Percentiles rank a stretch among this genome's conserved stretches.
These are phyloP conservation scores for Primulina eburnea DNA, from an alignment of 257 asterid species.

Conservation along the genomic window DNA sequence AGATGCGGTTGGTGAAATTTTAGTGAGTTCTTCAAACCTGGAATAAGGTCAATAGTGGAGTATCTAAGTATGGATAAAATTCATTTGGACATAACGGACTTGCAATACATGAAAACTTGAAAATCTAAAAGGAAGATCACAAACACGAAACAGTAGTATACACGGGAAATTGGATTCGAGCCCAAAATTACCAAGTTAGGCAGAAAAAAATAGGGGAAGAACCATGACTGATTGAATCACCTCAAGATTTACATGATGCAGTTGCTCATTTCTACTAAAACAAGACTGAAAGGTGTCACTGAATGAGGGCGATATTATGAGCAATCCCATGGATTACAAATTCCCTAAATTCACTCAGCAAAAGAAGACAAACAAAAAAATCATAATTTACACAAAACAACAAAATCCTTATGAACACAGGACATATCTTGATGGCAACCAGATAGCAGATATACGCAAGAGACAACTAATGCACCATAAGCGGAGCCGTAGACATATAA, in stretches of 20 bases:
- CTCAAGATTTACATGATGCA: neutral
- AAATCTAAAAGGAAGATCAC: neutral
- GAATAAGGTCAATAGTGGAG: neutral
- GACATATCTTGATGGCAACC: neutral
- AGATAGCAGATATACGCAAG: neutral
- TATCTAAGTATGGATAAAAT: slow-evolving; percentile 8
- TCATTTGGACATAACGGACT: neutral
- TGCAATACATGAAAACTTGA: neutral
- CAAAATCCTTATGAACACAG: neutral
- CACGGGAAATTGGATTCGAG: neutral
- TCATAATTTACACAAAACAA: neutral
- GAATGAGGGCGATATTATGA: neutral
- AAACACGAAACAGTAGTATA: neutral
- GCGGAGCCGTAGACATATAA: neutral
- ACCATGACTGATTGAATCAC: neutral
- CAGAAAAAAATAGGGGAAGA: neutral
- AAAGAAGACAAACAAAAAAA: neutral
- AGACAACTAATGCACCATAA: neutral
- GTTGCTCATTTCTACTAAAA: neutral
- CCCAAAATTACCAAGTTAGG: neutral
- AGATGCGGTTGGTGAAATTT: slow-evolving; percentile 10
- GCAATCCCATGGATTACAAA: neutral
- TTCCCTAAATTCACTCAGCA: no score
- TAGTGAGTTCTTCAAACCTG: neutral
- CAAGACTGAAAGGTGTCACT: neutral